These are phyloP conservation scores for Glycine soja DNA, from an alignment of 306 rosid species.

Conservation along the genomic window DNA sequence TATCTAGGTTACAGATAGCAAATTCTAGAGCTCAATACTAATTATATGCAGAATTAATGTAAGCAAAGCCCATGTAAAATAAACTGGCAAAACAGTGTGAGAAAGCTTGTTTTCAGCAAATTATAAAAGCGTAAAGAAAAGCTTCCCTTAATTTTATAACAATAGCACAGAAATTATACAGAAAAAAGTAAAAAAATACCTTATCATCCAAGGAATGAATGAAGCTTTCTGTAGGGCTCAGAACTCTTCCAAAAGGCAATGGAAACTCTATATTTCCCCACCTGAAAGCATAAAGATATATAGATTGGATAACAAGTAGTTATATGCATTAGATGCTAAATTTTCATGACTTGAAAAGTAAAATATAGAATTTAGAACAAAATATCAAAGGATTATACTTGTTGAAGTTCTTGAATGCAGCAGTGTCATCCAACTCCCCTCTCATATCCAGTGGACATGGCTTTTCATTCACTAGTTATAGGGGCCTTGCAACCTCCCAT, in stretches of 20 bases:
- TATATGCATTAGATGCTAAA: constrained; percentile 18
- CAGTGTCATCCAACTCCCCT: constrained; percentile 93
- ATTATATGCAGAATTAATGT: too few relatives aligned
- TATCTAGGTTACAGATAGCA: too few relatives aligned
- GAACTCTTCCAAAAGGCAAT: constrained; percentile 84
- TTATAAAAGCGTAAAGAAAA: background rate
- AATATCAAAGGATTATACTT: constrained; percentile 57
- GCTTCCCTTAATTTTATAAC: constrained; percentile 2
- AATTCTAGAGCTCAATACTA: too few relatives aligned
- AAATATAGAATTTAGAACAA: constrained; percentile 16
- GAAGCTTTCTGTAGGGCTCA: constrained; percentile 75
- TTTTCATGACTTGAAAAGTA: constrained; percentile 35
- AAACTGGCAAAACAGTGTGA: background rate
- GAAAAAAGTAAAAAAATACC: constrained; percentile 51
- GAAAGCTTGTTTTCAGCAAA: constrained; percentile 25
- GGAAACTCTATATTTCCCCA: constrained; percentile 87
- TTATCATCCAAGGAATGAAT: constrained; percentile 83
- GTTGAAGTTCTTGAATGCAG: constrained; percentile 84
- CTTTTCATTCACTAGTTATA: constrained; percentile 72
- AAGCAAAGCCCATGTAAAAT: background rate
- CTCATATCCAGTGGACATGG: constrained; percentile 91
- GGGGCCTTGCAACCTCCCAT: constrained; percentile 97
- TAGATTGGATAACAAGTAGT: constrained; percentile 24
- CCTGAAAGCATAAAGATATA: constrained; percentile 52
- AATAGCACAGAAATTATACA: background rate